Base-by-base conservation (phyloP, 2,329 filamentous ascomycete species). In the Teratosphaeria zuluensis region DNA sequence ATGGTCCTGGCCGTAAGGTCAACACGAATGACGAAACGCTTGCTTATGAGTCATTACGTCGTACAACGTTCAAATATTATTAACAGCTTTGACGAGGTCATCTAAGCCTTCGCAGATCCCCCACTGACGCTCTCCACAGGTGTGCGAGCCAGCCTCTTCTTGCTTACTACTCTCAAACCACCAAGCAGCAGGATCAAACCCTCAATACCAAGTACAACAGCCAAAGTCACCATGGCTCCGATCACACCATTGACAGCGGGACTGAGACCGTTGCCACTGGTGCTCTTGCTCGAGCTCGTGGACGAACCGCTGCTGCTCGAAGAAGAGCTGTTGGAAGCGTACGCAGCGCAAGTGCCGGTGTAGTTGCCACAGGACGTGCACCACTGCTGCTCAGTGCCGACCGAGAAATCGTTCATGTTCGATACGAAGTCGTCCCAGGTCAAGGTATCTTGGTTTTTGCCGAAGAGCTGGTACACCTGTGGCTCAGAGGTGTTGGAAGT, bases 191-290 rank as follows among this genome's bases (percentile, higher is more conserved):
- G 67, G 56, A 81, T 71, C 21, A 84, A 63, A 1, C 75, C 78
- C 63, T 82, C 80, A 11, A 83, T 57, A 0, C 81, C 82, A 51
- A 87, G 65, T n/a, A 87, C 75, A 11, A 87, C 83, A 28, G 78
- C 84, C 46, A 88, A 70, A 0, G 85, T 87, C 19, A 88, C 84
- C 78, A 87, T 81, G 0, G 85, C 85, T 38, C 85, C 85, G 68
- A 95, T 91, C 4, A 92, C 89, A 56, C 90, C 90, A 0, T 89
- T 90, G n/a, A 92, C 84, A 5, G 83, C 80, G 42, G 79, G 83
- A 55, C 86, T 87, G 31, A 95, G 78, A 8, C 81, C 80, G 57
- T 72, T 72, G 5, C 68, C 66, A 14, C 60, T 61, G 16, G 64
- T 66, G 28, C 59, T 31, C 42, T 51, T 57, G 6, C n/a, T 35